Evolutionary conservation across 805 yeast species (phyloP).

Genomic region (Suhomyces tanzawaensis): DNA sequence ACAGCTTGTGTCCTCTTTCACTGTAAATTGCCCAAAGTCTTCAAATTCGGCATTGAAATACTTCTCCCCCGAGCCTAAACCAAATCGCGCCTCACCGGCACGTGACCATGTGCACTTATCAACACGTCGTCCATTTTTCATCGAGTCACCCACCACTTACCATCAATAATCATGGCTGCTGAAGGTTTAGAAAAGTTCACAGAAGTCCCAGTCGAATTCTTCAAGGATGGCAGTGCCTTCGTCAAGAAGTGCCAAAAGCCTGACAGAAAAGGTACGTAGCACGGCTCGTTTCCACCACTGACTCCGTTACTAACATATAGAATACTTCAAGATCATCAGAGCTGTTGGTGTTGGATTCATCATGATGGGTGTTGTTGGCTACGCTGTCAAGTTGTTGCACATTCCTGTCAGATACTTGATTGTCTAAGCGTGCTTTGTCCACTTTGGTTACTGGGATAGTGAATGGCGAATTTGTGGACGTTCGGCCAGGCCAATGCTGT

Average conservation of each 20-base stretch:
- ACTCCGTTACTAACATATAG: slow-evolving; percentile 37
- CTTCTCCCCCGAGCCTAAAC: too few species aligned
- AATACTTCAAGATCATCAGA: slow-evolving; percentile 82
- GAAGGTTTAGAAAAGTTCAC: slow-evolving; percentile 73
- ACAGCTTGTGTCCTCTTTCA: too few species aligned
- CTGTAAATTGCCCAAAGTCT: too few species aligned
- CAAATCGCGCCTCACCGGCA: too few species aligned
- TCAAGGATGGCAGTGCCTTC: slow-evolving; percentile 88
- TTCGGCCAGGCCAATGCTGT: too few species aligned
- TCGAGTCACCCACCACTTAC: too few species aligned
- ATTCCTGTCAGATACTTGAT: slow-evolving; percentile 95
- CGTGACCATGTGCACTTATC: too few species aligned
- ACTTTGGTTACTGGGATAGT: too few species aligned
- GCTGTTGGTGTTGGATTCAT: slow-evolving; percentile 97
- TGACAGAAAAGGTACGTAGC: slow-evolving; percentile 62
- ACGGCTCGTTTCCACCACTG: not conserved
- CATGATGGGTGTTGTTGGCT: slow-evolving; percentile 98
- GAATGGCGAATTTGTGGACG: too few species aligned
- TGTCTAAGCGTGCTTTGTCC: slow-evolving; percentile 65
- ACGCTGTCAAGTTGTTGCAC: slow-evolving; percentile 88
- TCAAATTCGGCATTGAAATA: too few species aligned
- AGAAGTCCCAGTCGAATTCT: slow-evolving; percentile 86
- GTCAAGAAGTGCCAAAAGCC: slow-evolving; percentile 93
- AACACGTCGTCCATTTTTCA: not conserved
- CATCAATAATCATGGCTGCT: slow-evolving; percentile 36